A percentile compares a stretch with the other conserved stretches of the same genome.
These are phyloP conservation scores for Sugiyamaella neomexicana DNA, from an alignment of 1,139 yeast genomes.

Conservation along the genomic window DNA sequence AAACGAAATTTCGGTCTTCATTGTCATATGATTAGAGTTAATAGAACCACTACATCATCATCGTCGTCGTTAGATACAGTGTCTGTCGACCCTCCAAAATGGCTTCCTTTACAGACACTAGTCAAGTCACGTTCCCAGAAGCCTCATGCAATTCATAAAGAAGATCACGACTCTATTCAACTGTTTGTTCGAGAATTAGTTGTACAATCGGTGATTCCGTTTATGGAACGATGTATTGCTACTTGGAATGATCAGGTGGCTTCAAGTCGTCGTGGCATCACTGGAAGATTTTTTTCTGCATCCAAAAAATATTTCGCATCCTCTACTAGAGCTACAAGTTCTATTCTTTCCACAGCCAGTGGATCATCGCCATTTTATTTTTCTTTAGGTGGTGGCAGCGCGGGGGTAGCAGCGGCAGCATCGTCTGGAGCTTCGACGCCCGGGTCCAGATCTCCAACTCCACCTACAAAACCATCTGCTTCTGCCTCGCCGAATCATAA, in stretches of 20 bases:
- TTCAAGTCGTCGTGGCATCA: constrained; percentile 66
- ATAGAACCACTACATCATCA: not conserved
- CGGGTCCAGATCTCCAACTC: constrained; percentile 21
- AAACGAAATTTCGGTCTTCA: constrained; percentile 41
- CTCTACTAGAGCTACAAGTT: constrained; percentile 32
- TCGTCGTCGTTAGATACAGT: not conserved
- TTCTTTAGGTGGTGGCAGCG: constrained; percentile 30
- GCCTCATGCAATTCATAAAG: constrained; percentile 33
- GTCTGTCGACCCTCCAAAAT: constrained; percentile 1
- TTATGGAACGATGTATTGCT: constrained; percentile 71
- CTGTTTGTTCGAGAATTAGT: constrained; percentile 54
- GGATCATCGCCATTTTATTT: constrained; percentile 35
- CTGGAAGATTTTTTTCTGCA: constrained; percentile 71
- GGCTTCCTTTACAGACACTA: not conserved
- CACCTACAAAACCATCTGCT: constrained; percentile 19
- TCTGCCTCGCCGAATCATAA: constrained; percentile 2
- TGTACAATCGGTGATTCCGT: constrained; percentile 63
- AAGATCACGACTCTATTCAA: constrained; percentile 47
- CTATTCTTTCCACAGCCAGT: constrained; percentile 27
- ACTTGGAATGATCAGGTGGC: constrained; percentile 77
- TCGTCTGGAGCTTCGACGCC: constrained; percentile 21
- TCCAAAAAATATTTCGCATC: constrained; percentile 58
- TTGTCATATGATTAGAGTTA: constrained; percentile 38
- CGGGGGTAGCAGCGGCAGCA: not conserved
- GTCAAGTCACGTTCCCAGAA: not conserved